Conservation (phyloP, 805 yeast genomes). For the Metschnikowia reukaufii region DNA sequence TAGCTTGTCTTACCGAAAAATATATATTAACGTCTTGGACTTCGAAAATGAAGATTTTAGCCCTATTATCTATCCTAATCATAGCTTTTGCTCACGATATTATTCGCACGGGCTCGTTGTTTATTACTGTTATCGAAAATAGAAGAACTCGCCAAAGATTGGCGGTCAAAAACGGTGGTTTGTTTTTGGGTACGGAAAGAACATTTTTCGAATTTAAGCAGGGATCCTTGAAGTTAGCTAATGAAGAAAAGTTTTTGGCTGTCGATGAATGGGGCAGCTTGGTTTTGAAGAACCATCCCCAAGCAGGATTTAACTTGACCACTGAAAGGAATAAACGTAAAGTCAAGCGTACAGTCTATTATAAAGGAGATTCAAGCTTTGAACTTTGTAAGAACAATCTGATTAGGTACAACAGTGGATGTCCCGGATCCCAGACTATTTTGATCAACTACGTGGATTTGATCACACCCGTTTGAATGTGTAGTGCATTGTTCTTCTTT, state of each 20-base stretch:
- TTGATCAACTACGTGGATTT: background rate
- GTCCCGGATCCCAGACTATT: background rate
- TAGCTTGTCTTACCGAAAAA: no score
- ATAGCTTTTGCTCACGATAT: constrained; percentile 1
- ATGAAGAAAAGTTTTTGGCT: background rate
- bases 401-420: background rate
- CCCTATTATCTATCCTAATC: background rate
- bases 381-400: constrained; percentile 1
- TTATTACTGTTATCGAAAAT: background rate
- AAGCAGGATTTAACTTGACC: background rate
- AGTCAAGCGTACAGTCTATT: background rate
- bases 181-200: background rate
- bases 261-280: background rate
- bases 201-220: background rate
- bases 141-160: background rate
- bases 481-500: background rate
- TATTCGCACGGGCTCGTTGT: background rate
- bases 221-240: background rate
- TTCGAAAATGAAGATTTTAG: background rate
- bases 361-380: background rate
- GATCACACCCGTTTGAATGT: background rate
- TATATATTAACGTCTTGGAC: no score
- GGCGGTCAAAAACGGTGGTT: background rate
- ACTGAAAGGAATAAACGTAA: background rate
- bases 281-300: background rate